phyloP scores from a whole-genome alignment of 1,284 basidiomycete genomes.

The Microbotryomycetes sp. region DNA sequence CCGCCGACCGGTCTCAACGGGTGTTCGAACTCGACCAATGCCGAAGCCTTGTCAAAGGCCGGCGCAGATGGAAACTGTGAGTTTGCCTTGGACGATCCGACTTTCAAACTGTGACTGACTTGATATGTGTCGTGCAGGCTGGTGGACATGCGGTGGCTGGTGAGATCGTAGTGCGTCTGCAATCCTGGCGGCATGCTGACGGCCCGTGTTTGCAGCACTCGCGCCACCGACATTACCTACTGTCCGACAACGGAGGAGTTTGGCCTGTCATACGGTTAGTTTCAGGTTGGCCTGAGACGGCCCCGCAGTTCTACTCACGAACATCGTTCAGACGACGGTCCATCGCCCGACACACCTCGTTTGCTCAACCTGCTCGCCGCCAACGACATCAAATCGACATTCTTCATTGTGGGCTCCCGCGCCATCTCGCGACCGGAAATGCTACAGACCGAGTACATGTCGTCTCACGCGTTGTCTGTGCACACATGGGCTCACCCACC shows the following conservation, averaged over 20 bases:
- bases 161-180: neutral
- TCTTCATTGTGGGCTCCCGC: conserved; percentile 88
- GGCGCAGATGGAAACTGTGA: conserved; percentile 27
- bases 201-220: conserved; percentile 6
- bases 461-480: conserved; percentile 30
- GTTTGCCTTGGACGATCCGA: too few relatives aligned
- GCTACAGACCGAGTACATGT: conserved; percentile 54
- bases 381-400: conserved; percentile 67
- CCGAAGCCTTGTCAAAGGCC: conserved; percentile 53
- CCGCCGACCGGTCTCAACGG: conserved; percentile 54
- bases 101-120: too few relatives aligned
- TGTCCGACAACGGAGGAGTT: conserved; percentile 41
- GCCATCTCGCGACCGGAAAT: conserved; percentile 70
- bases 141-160: conserved; percentile 60
- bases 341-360: conserved; percentile 69
- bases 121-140: conserved; percentile 24
- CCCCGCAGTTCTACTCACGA: too few relatives aligned
- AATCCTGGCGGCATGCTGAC: neutral
- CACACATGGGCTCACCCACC: conserved; percentile 9
- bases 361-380: conserved; percentile 62
- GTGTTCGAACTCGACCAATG: conserved; percentile 56
- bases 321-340: conserved; percentile 43
- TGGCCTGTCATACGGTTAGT: conserved; percentile 42
- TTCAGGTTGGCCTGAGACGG: too few relatives aligned
- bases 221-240: conserved; percentile 32